A percentile compares a stretch with the other conserved stretches of the same genome.
Conservation (phyloP, 1,284 basidiomycete genomes). For the Sutorius eximius region DNA sequence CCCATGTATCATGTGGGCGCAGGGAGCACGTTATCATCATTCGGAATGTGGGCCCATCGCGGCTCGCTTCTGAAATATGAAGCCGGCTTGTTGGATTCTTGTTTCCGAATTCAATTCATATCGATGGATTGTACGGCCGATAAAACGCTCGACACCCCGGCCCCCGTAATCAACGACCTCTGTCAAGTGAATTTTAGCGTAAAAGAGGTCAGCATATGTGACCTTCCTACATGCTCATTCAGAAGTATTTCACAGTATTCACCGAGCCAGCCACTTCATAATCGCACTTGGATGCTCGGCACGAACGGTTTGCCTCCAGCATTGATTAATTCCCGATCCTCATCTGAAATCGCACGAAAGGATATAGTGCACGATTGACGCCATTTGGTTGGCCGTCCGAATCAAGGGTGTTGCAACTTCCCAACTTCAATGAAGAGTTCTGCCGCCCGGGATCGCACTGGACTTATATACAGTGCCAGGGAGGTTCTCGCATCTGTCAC, state of each 20-base stretch:
- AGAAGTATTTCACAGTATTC: too few species aligned
- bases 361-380: background rate
- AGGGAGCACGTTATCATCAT: background rate
- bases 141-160: too few species aligned
- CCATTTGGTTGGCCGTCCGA: background rate
- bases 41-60: background rate
- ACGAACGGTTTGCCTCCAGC: background rate
- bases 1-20: background rate
- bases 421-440: background rate
- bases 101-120: too few species aligned
- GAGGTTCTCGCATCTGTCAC: background rate
- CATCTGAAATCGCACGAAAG: background rate
- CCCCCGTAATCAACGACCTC: too few species aligned
- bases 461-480: constrained; percentile 6
- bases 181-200: background rate
- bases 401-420: background rate
- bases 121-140: too few species aligned
- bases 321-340: background rate
- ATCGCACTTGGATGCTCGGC: background rate
- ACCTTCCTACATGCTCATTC: background rate
- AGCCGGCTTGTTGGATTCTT: too few species aligned
- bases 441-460: background rate
- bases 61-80: background rate
- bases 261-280: background rate
- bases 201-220: constrained; percentile 1